Evolutionary conservation across 106 monocot species (phyloP).

Genomic region (Hemerocallis citrina): DNA sequence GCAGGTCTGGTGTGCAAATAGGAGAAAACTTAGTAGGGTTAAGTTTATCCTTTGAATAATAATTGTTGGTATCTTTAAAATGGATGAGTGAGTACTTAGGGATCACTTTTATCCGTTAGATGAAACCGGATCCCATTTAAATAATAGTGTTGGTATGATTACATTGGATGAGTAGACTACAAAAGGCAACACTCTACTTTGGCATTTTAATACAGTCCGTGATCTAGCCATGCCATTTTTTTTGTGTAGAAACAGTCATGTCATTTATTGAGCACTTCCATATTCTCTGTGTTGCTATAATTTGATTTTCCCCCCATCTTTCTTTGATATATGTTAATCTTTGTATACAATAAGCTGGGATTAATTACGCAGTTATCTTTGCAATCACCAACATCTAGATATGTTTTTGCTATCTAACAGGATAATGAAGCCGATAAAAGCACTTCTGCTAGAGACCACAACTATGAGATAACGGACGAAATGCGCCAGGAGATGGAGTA

Average conservation of each 20-base stretch:
- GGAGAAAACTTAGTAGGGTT: too few relatives aligned
- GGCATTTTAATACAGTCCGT: neutral
- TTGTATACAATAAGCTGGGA: neutral
- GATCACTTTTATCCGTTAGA: too few relatives aligned
- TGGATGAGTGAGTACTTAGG: too few relatives aligned
- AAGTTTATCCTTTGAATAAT: too few relatives aligned
- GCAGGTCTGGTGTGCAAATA: too few relatives aligned
- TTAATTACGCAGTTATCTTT: neutral
- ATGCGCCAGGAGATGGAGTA: constrained; percentile 92
- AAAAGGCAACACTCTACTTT: neutral
- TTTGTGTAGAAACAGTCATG: neutral
- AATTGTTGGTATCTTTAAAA: too few relatives aligned
- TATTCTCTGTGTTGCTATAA: neutral
- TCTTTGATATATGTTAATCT: neutral
- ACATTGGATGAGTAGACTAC: neutral
- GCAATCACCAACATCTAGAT: neutral
- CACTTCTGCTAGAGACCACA: constrained; percentile 22
- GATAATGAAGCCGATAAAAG: constrained; percentile 32
- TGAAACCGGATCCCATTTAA: too few relatives aligned
- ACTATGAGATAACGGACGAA: constrained; percentile 60
- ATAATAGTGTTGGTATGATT: neutral
- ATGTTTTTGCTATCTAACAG: constrained; percentile 22
- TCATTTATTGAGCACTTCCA: neutral
- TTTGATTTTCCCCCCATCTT: neutral
- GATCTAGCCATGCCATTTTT: neutral